Evolutionary conservation across 225 moss, liverwort and hornwort genomes (phyloP).

Genomic region (Pseudoscleropodium purum): DNA sequence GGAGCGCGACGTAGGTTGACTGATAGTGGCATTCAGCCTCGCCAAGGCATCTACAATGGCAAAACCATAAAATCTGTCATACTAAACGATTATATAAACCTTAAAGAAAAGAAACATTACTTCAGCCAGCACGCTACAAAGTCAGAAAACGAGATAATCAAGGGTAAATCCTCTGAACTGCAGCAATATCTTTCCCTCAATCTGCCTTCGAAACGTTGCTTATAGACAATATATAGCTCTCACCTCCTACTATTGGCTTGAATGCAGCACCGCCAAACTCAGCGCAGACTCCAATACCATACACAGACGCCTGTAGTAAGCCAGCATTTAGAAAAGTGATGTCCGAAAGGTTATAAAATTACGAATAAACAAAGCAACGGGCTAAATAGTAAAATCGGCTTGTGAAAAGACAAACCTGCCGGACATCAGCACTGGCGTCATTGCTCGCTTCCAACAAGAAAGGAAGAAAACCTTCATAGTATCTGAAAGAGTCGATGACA

Average conservation of each 20-base stretch:
- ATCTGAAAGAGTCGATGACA: slow-evolving; percentile 33
- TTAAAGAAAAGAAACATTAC: not conserved
- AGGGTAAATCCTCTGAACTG: not conserved
- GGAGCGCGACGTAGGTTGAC: slow-evolving; percentile 53
- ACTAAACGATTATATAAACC: not conserved
- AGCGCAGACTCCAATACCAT: slow-evolving; percentile 97
- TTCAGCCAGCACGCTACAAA: not conserved
- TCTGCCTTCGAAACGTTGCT: not conserved
- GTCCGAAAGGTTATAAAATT: not conserved
- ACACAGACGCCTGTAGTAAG: slow-evolving; percentile 75
- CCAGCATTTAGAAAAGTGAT: not conserved
- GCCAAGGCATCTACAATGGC: slow-evolving; percentile 58
- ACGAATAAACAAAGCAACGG: not conserved
- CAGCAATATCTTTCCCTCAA: not conserved
- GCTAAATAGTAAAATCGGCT: not conserved
- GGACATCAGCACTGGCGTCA: slow-evolving; percentile 77
- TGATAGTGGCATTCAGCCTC: slow-evolving; percentile 78
- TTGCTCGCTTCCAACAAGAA: slow-evolving; percentile 81
- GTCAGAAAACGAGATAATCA: not conserved
- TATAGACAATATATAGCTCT: not conserved
- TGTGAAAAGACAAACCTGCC: slow-evolving; percentile 52
- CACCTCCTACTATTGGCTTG: slow-evolving; percentile 84
- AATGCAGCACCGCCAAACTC: slow-evolving; percentile 85
- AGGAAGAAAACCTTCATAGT: slow-evolving; percentile 86
- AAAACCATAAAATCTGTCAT: not conserved